These are phyloP conservation scores for Termitomyces sp. DNA, from an alignment of 768 basidiomycete genomes.

Conservation along the genomic window DNA sequence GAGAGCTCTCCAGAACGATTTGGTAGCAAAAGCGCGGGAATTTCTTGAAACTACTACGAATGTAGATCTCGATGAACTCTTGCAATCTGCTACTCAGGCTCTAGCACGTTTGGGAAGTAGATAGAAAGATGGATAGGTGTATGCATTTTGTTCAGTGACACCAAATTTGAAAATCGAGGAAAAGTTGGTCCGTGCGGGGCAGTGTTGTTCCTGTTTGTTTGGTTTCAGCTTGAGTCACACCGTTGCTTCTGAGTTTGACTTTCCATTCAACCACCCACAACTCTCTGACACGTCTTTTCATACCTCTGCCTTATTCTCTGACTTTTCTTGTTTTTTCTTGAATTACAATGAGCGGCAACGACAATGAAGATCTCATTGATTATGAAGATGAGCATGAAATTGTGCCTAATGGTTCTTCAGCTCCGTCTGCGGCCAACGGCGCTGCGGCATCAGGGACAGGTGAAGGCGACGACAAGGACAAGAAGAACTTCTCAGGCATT, in stretches of 20 bases:
- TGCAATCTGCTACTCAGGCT: constrained; percentile 9
- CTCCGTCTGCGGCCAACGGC: constrained; percentile 43
- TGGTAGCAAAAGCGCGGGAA: constrained; percentile 38
- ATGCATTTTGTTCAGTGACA: neutral
- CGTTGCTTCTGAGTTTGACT: constrained; percentile 16
- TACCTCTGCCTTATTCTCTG: neutral
- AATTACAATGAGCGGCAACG: constrained; percentile 68
- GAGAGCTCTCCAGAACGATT: constrained; percentile 37
- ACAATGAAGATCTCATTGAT: constrained; percentile 91
- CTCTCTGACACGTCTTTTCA: constrained; percentile 15
- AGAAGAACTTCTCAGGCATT: constrained; percentile 99
- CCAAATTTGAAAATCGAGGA: neutral
- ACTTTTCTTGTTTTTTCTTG: constrained; percentile 20
- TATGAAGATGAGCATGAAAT: constrained; percentile 91
- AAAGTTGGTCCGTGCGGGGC: constrained; percentile 31
- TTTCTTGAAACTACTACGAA: constrained; percentile 24
- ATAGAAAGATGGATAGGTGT: neutral
- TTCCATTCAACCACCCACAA: constrained; percentile 21
- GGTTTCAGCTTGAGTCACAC: constrained; percentile 21
- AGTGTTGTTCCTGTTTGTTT: constrained; percentile 17
- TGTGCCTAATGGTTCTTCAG: constrained; percentile 53
- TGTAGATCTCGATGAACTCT: constrained; percentile 15
- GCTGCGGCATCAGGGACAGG: constrained; percentile 42
- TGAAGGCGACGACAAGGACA: constrained; percentile 71
- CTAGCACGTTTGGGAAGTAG: neutral